Percentiles rank a stretch among this genome's conserved stretches.
phyloP scores from a whole-genome alignment of 2,329 filamentous ascomycete species.

The Cladosporium halotolerans region DNA sequence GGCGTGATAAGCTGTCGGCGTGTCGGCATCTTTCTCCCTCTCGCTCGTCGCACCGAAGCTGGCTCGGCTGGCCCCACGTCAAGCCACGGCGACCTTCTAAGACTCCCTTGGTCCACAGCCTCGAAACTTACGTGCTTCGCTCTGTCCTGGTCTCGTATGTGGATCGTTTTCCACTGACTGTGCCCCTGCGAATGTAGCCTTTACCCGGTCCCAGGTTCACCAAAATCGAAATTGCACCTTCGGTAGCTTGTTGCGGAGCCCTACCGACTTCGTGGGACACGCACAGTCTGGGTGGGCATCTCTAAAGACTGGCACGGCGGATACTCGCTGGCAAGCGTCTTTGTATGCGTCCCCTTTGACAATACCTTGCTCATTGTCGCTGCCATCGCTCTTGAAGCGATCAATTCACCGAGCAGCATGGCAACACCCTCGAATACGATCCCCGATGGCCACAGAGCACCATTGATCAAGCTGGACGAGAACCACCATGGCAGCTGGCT shows the following conservation, averaged over 20 bases:
- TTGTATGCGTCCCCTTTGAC: neutral
- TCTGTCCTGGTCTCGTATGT: too few species aligned
- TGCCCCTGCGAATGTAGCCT: neutral
- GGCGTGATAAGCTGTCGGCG: too few species aligned
- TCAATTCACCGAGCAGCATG: neutral
- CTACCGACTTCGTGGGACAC: neutral
- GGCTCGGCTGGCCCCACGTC: neutral
- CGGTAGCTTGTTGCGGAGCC: conserved; percentile 1
- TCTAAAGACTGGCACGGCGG: neutral
- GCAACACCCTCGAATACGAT: conserved; percentile 1
- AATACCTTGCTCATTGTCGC: neutral
- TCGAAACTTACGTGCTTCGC: too few species aligned
- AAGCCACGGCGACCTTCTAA: neutral
- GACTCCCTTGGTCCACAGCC: neutral
- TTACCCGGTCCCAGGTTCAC: neutral
- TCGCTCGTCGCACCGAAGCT: neutral
- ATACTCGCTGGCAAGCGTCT: neutral
- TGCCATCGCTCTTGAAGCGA: neutral
- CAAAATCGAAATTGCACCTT: conserved; percentile 1
- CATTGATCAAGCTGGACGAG: conserved; percentile 12
- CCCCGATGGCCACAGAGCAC: conserved; percentile 14
- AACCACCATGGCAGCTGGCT: conserved; percentile 37
- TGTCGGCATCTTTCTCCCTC: neutral
- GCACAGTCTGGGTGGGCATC: neutral
- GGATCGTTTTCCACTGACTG: too few species aligned